phyloP scores from a whole-genome alignment of 2,329 filamentous ascomycete genomes.

The Colletotrichum spaethianum region DNA sequence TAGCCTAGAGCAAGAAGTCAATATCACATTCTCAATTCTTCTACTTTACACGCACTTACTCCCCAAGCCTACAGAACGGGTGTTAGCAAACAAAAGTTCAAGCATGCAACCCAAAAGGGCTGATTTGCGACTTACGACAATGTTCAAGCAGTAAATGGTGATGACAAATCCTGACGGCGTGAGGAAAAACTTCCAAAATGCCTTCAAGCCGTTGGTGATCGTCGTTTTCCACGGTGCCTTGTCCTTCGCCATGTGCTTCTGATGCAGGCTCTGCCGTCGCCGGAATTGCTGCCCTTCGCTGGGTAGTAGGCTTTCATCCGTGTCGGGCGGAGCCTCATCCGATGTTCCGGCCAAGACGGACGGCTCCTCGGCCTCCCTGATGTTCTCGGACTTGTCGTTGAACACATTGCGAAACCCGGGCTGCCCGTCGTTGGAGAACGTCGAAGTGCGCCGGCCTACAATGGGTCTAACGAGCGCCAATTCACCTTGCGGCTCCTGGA shows the following conservation, averaged over 20 bases:
- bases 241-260: constrained; percentile 43
- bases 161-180: constrained; percentile 48
- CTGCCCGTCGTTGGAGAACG: constrained; percentile 30
- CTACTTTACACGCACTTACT: constrained; percentile 40
- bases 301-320: not conserved
- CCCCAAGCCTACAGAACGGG: constrained; percentile 44
- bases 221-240: constrained; percentile 47
- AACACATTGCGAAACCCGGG: constrained; percentile 21
- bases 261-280: constrained; percentile 43
- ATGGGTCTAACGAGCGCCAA: constrained; percentile 43
- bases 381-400: not conserved
- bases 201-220: constrained; percentile 45
- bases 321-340: not conserved
- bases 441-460: constrained; percentile 37
- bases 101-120: not conserved
- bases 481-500: constrained; percentile 45
- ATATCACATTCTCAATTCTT: not conserved
- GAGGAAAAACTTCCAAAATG: constrained; percentile 49
- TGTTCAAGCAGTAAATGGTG: constrained; percentile 49
- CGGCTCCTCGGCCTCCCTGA: constrained; percentile 5
- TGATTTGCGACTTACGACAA: constrained; percentile 44
- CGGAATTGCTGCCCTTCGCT: constrained; percentile 25
- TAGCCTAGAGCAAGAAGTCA: constrained; percentile 42
- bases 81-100: not conserved
- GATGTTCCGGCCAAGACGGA: not conserved